phyloP scores from a whole-genome alignment of 2,329 filamentous ascomycete species.

The Pyrenophora tritici-repentis region DNA sequence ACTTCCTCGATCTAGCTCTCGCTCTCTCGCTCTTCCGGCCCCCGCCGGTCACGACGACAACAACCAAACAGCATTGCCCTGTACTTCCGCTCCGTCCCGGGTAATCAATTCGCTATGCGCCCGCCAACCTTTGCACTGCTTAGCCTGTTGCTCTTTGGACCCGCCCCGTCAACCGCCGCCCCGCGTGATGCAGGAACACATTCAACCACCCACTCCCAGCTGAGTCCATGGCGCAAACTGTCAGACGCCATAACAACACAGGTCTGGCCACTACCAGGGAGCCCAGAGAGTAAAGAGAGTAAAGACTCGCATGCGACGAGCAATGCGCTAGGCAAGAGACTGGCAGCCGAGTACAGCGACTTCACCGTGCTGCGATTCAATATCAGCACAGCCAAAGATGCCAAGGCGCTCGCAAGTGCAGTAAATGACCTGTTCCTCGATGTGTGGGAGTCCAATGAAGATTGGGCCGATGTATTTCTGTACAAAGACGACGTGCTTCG shows the following conservation, averaged over 20 bases:
- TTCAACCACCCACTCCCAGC: constrained; percentile 20
- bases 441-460: constrained; percentile 81
- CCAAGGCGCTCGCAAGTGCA: constrained; percentile 72
- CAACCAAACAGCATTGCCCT: no score
- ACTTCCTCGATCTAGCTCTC: background rate
- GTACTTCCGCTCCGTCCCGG: no score
- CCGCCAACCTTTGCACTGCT: constrained; percentile 30
- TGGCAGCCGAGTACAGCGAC: constrained; percentile 66
- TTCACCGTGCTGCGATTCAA: constrained; percentile 92
- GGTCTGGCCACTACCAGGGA: constrained; percentile 37
- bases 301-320: background rate
- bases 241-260: constrained; percentile 43
- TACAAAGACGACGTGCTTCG: constrained; percentile 77
- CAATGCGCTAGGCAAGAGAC: constrained; percentile 21
- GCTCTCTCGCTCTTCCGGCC: background rate
- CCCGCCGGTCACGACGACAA: background rate
- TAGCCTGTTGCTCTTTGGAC: constrained; percentile 38
- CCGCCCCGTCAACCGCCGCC: constrained; percentile 37
- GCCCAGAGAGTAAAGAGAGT: constrained; percentile 18
- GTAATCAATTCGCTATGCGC: constrained; percentile 32
- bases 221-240: constrained; percentile 44
- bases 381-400: constrained; percentile 70
- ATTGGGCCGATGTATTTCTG: constrained; percentile 84
- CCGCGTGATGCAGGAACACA: constrained; percentile 31
- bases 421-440: constrained; percentile 79